phyloP scores from a whole-genome alignment of 2,329 filamentous ascomycete genomes.

The Waltergamsia citrina region DNA sequence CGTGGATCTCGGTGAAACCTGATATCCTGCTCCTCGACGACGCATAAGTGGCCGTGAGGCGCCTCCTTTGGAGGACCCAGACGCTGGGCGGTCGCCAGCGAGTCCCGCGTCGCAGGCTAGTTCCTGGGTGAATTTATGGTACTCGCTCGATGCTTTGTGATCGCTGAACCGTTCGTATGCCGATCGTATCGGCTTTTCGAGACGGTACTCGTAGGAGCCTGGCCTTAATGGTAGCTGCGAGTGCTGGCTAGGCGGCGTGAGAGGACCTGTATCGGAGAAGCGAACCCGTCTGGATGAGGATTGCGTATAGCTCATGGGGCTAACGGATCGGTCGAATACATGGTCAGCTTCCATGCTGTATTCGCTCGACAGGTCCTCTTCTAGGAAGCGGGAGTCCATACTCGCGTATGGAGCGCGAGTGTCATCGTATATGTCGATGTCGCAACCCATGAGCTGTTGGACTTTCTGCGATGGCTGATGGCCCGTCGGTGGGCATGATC shows the following conservation, averaged over 20 bases:
- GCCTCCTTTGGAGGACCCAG: no score
- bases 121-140: conserved; percentile 22
- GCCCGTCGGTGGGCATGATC: not conserved
- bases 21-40: no score
- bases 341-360: no score
- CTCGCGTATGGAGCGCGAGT: conserved; percentile 1
- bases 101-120: no score
- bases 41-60: no score
- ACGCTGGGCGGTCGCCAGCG: no score
- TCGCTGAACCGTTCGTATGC: conserved; percentile 8
- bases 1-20: no score
- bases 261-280: not conserved
- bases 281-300: not conserved
- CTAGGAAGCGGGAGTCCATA: no score
- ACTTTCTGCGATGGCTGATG: conserved; percentile 26
- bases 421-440: conserved; percentile 18
- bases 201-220: no score
- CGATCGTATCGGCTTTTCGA: not conserved
- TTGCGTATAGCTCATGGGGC: not conserved
- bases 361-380: no score
- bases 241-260: not conserved
- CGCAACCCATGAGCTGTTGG: conserved; percentile 29
- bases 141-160: conserved; percentile 19
- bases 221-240: not conserved
- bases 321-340: no score